Evolutionary conservation across 208 protist species (phyloP), one percentile per base, ranked within the genome.

Genomic region (Trypanosoma rangeli): DNA sequence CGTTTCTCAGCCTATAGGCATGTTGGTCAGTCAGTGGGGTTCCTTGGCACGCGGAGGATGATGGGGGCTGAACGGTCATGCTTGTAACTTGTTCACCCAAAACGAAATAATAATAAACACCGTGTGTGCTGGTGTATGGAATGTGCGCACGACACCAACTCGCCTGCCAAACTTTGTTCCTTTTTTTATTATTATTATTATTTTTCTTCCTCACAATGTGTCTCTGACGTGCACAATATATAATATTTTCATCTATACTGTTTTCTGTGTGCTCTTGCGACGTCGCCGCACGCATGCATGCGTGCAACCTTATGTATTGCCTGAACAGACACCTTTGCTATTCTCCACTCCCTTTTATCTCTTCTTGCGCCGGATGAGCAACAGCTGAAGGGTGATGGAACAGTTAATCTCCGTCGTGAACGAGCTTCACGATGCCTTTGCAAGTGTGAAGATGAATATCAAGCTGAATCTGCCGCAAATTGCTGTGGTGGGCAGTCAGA

Each of bases 401-500:
- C 71, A 94, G 68, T 83, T 99, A 18, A 99, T 99, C 53, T 83
- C 95, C 10, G 88, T 99, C 28, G 97, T 99, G 46, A 99, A 99
- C 79, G 94, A 98, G 64, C 84, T 99, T 26, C 98, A 99, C 61
- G 97, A 98, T 85, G 95, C 94, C 28, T 98, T 98, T 73, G 70
- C 86, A 1, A 82, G 73, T 66, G 79, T 98, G 55, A 95, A 94
- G 77, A 93, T 97, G 83, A 87, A 89, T 56, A 90, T 98, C 54
- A 84, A 90, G 62, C 78, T 99, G 44, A 97, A 99, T 82, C 87
- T 99, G 31, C 99, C 98, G 12, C 98, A 99, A 82, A 99, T 99
- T 70, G 98, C 97, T 18, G 99, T 99, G 33, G 97, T 99, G 31
- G 98, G 98, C n/a, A 87, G 86, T 42, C 98, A 99, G 83, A 97